Evolutionary conservation across 345 rosid genomes (phyloP), one percentile per base, ranked within the genome.

Genomic region (Citropsis articulata): DNA sequence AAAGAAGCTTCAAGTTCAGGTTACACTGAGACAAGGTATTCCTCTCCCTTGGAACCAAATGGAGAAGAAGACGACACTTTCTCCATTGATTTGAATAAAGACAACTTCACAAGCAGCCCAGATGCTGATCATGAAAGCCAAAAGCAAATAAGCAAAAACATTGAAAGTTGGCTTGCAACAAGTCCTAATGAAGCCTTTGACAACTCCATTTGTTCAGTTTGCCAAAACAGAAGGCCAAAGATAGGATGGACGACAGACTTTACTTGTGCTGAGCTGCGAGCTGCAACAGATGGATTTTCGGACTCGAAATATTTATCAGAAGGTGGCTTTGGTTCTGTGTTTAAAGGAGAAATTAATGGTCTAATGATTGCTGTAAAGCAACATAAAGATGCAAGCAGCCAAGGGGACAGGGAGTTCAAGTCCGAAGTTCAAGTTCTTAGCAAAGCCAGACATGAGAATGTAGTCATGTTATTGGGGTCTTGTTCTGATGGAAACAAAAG

Each of bases 251-350:
- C 61, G 64, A 82, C 86, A 57, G 89, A 85, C 81, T 91, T 91
- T 87, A 86, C 78, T 25, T 89, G 72, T 28, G 84, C 87, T 1
- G 95, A 86, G 82, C 86, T 91, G 21, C 86, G 81, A 24, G 85
- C 87, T 16, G 91, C 93, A 1, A 91, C 95, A 8, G 84, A 84
- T 13, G 91, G 91, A 40, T 91, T 91, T 84, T 27, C 80, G 9
- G 57, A 1, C 0, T 78, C 56, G 62, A 89, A 90, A 61, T 91
- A 81, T 82, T 71, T 91, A 18, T 88, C 92, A 3, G 90, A 89
- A 85, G 93, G 93, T 5, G 95, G 91, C n/a, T 91, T 88, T 66
- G 93, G 95, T 27, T 85, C 84, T 28, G 95, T 89, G 31, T 88
- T 38, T 61, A 84, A 31, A 81, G 95, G 95, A 69, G 82, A 87